Evolutionary conservation across 495 filamentous ascomycete genomes (phyloP), one percentile per base, ranked within the genome.

Genomic region (Neurospora sp.): DNA sequence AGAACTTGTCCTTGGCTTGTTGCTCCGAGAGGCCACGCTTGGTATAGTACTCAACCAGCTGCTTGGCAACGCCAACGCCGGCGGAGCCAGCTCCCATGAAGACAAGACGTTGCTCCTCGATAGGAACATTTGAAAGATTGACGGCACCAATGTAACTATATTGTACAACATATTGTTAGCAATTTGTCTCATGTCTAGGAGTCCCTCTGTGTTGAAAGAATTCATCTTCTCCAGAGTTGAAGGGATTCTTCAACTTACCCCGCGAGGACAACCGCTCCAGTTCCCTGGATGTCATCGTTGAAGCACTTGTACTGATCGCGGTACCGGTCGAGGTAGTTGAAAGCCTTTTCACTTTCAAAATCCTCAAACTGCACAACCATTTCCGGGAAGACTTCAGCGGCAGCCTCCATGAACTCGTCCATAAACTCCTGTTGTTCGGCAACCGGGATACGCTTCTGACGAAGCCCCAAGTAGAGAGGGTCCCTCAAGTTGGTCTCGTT

Each of bases 311-410:
- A 94, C 70, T 85, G 88, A 76, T 92, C 87, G 68, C 91, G 90
- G 81, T 98, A 98, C 61, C 94, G 88, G 80, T 97, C 91, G 47
- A 99, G 87, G 69, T 95, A 93, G 71, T 93, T 92, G 89, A 99
- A 99, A 16, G 96, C 96, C 81, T 89, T 89, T 73, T 89, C 86
- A 75, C 94, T 97, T 87, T 99, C 97, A 84, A 97, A 98, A 75
- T 99, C 96, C 83, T 99, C 96, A 75, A 97, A 99, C 81, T 99
- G 96, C 74, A 99, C 92, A 71, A 99, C 90, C 85, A 99, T 96
- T 72, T 93, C 89, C 22, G 94, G 94, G 89, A 88, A 97, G 73
- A 92, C 90, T 79, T 96, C 93, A 47, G 90, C 92, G 45, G 93
- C 87, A 70, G 96, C 96, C 77, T 89, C 85, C 96, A 99, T 99